These are phyloP conservation scores for Neofusicoccum cordaticola DNA, from an alignment of 2,329 filamentous ascomycete genomes.

Conservation along the genomic window DNA sequence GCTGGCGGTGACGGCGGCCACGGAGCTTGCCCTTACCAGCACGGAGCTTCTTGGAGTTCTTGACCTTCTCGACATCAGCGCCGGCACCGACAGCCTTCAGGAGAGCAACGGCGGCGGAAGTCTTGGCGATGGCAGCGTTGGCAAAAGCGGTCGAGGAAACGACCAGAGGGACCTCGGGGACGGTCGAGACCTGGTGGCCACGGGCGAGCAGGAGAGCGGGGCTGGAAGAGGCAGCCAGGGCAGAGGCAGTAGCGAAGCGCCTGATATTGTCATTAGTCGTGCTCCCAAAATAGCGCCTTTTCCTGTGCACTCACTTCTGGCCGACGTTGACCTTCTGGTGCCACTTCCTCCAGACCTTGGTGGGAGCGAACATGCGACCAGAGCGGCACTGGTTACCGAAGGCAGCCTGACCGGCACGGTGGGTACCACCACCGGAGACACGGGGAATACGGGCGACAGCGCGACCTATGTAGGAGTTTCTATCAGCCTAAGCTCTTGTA, in stretches of 20 bases:
- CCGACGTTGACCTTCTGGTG: slow-evolving; percentile 99
- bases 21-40: slow-evolving; percentile 99
- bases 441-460: slow-evolving; percentile 99
- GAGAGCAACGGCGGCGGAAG: slow-evolving; percentile 78
- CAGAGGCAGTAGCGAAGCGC: slow-evolving; percentile 97
- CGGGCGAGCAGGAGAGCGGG: slow-evolving; percentile 93
- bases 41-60: slow-evolving; percentile 92
- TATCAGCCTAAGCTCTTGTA: slow-evolving; percentile 4
- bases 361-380: slow-evolving; percentile 99
- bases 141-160: slow-evolving; percentile 88
- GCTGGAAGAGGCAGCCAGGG: slow-evolving; percentile 92
- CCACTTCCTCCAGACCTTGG: slow-evolving; percentile 99
- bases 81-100: slow-evolving; percentile 89
- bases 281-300: slow-evolving; percentile 19
- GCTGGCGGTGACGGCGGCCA: slow-evolving; percentile 93
- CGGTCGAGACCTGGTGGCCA: slow-evolving; percentile 87
- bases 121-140: slow-evolving; percentile 78
- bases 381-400: slow-evolving; percentile 99
- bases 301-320: slow-evolving; percentile 70
- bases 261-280: slow-evolving; percentile 44
- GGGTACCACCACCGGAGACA: slow-evolving; percentile 99
- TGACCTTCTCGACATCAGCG: slow-evolving; percentile 90
- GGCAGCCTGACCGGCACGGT: slow-evolving; percentile 99
- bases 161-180: slow-evolving; percentile 96
- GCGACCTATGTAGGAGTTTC: slow-evolving; percentile 63